Evolutionary conservation across 306 rosid genomes (phyloP), one percentile per base, ranked within the genome.

Genomic region (Macrotyloma uniflorum): DNA sequence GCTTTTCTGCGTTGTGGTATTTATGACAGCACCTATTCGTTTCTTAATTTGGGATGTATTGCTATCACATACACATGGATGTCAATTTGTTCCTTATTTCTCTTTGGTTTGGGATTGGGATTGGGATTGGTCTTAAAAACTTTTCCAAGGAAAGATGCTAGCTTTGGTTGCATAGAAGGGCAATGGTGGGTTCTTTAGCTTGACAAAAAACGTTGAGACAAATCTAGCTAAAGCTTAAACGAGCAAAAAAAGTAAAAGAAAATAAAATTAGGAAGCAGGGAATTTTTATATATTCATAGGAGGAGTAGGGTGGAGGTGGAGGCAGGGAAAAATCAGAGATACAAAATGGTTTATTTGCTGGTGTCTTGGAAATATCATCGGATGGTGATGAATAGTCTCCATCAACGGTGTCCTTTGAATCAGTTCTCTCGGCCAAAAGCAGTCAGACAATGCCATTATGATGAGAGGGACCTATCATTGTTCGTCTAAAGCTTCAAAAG

Each of bases 321-420:
- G 66, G 40, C 33, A 32, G 72, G 18, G 26, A 53, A 65, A 64
- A 64, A 72, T 43, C 16, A 55, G 83, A 57, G 83, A 78, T 72
- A 15, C 71, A 72, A 72, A 83, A 74, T 72, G 86, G 61, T 74
- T 72, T 47, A 65, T 69, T 83, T 79, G 49, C 55, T 74, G 87
- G 75, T 70, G 70, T 74, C 71, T 87, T 59, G 96, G 96, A 88
- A 90, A 85, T 88, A 85, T 85, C 78, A 85, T 75, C 18, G 83
- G 85, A 83, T 84, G 85, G 94, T 70, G 93, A 84, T 93, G 99
- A 93, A 86, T 91, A 80, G 99, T 93, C 99, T 32, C 80, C 51
- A 72, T 96, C 98, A 86, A 82, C n/a, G 78, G 91, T 81, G 97
- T 93, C 97, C 98, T 91, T 95, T 81, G 97, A 91, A 93, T 95